Conservation (phyloP, 2,329 filamentous ascomycete genomes). For the Coniosporium tulheliwenetii region DNA sequence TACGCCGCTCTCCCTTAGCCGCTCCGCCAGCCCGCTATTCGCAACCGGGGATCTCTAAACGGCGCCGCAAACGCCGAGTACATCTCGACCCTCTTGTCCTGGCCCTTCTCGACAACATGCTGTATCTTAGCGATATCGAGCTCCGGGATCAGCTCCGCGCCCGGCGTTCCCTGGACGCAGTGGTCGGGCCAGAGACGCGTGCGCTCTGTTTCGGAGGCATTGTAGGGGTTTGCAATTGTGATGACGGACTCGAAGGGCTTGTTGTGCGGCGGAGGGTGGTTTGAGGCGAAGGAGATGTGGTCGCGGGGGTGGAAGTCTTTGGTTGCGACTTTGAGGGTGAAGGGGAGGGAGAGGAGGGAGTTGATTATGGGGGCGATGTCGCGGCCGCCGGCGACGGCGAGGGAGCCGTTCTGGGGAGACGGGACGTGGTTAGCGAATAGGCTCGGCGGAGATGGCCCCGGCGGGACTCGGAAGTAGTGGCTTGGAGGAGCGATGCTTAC, state of each 20-base stretch:
- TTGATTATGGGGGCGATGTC: slow-evolving; percentile 59
- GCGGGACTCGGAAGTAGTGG: not conserved
- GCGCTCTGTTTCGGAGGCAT: slow-evolving; percentile 45
- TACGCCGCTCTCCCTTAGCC: slow-evolving; percentile 41
- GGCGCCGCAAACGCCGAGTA: slow-evolving; percentile 84
- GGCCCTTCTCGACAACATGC: slow-evolving; percentile 61
- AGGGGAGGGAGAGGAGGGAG: slow-evolving; percentile 53
- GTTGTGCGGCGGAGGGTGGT: slow-evolving; percentile 50
- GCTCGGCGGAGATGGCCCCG: too few species aligned
- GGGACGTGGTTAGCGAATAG: slow-evolving; percentile 5
- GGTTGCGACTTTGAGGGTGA: slow-evolving; percentile 65
- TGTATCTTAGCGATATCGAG: slow-evolving; percentile 48
- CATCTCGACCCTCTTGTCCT: slow-evolving; percentile 65
- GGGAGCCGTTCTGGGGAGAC: slow-evolving; percentile 52
- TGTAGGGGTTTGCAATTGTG: slow-evolving; percentile 50
- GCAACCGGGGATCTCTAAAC: slow-evolving; percentile 46
- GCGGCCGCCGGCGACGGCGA: slow-evolving; percentile 64
- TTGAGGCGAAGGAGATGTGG: slow-evolving; percentile 80
- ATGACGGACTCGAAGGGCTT: slow-evolving; percentile 50
- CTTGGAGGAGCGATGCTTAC: slow-evolving; percentile 32
- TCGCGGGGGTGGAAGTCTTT: slow-evolving; percentile 75
- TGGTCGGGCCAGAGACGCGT: slow-evolving; percentile 79
- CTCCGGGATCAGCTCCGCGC: slow-evolving; percentile 59
- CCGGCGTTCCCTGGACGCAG: slow-evolving; percentile 62
- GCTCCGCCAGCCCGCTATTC: slow-evolving; percentile 44